phyloP scores from a whole-genome alignment of 345 rosid genomes.

The Corymbia maculata region DNA sequence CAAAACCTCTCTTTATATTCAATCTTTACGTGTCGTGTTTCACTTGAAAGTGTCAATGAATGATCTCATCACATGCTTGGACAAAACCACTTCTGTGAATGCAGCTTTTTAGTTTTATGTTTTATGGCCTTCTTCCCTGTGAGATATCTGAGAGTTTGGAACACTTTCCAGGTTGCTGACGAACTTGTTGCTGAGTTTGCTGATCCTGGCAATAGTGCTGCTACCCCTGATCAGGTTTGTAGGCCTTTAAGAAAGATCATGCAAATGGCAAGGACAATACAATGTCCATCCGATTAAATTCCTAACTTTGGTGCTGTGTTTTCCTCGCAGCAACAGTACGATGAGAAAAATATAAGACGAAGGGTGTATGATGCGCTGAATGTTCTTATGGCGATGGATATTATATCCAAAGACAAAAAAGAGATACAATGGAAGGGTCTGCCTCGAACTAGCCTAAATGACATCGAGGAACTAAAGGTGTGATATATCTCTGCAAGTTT shows the following conservation, averaged over 20 bases:
- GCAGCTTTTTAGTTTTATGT: background rate
- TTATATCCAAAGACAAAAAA: slow-evolving; percentile 92
- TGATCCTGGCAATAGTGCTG: slow-evolving; percentile 57
- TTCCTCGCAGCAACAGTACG: slow-evolving; percentile 78
- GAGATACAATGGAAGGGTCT: slow-evolving; percentile 99
- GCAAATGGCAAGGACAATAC: background rate
- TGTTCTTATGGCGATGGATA: slow-evolving; percentile 99
- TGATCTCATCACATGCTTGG: background rate
- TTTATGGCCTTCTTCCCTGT: background rate
- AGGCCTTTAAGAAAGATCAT: background rate
- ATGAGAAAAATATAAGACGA: slow-evolving; percentile 95
- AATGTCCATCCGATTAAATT: background rate
- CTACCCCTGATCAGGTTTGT: slow-evolving; percentile 89
- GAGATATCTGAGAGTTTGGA: slow-evolving; percentile 20
- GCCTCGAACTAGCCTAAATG: slow-evolving; percentile 86
- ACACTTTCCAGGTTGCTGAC: slow-evolving; percentile 82
- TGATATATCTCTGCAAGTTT: background rate
- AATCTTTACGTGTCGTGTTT: background rate
- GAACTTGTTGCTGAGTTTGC: slow-evolving; percentile 99
- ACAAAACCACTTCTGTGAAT: background rate
- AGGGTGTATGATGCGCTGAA: slow-evolving; percentile 98
- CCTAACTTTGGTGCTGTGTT: background rate
- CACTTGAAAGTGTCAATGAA: background rate
- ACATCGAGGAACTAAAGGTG: slow-evolving; percentile 95
- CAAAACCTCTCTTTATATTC: background rate